phyloP scores from a whole-genome alignment of 2,329 filamentous ascomycete genomes.

The Colletotrichum aenigma region DNA sequence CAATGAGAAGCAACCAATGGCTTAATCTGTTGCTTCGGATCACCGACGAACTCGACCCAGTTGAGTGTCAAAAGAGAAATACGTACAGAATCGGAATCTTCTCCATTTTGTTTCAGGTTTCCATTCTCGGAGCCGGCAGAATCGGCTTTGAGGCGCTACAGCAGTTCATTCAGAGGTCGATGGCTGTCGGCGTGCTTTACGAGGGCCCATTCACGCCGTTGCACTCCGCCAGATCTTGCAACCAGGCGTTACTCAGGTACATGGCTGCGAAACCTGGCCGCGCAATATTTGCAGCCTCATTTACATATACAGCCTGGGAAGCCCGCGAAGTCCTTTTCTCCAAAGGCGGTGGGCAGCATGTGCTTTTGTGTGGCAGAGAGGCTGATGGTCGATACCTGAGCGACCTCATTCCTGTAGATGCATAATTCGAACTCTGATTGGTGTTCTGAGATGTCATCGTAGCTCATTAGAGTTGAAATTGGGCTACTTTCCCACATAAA shows the following conservation, averaged over 20 bases:
- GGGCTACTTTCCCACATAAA: accelerated
- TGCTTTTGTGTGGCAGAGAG: background rate
- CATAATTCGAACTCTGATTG: background rate
- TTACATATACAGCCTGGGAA: background rate
- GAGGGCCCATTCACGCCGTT: background rate
- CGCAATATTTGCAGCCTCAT: background rate
- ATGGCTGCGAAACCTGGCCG: background rate
- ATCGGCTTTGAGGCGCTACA: background rate
- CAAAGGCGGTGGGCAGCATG: background rate
- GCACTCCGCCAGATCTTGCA: slow-evolving; percentile 28
- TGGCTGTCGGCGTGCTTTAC: background rate
- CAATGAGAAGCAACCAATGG: background rate
- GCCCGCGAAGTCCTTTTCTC: background rate
- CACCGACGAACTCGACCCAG: background rate
- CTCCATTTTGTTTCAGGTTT: background rate
- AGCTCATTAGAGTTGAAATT: background rate
- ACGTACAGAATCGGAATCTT: background rate
- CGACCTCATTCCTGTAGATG: background rate
- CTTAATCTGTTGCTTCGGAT: background rate
- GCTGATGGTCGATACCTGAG: background rate
- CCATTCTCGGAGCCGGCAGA: background rate
- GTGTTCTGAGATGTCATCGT: accelerated
- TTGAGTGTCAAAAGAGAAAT: background rate
- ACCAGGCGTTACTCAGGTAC: background rate
- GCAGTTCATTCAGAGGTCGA: background rate